Evolutionary conservation across 1,139 yeast species (phyloP), one percentile per base, ranked within the genome.

Genomic region (Candida tropicalis): DNA sequence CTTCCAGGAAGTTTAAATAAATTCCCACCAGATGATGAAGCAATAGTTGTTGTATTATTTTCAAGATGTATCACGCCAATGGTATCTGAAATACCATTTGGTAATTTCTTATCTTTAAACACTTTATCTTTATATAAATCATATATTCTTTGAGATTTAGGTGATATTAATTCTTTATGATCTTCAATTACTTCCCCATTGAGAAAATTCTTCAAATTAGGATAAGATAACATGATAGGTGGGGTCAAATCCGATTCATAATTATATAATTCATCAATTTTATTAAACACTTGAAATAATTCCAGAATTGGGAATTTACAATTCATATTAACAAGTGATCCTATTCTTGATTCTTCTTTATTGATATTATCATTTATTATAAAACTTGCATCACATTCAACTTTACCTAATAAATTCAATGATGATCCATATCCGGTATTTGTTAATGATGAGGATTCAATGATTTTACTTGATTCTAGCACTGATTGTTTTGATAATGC

Each of bases 381-480:
- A 31, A 65, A 60, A 46, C 74, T 62, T 1, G 80, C 77, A 56
- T 81, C 87, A 50, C 83, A 77, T 46, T 75, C 79, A 0, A 79
- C 81, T 3, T 58, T 45, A 0, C 84, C 84, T 2, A 56, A 46
- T 9, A 62, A 45, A 47, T 76, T 75, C 42, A 80, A 59, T 13
- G 79, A 75, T 1, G 84, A 74, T 1, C 86, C 86, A 40, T 54
- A 60, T 0, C 86, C 87, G 3, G 84, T 77, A 53, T 81, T 81
- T 11, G 84, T 79, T 42, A 73, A 53, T 7, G 63, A 55, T 2
- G 75, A 66, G 23, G 58, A 58, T 51, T 81, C 87, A 12, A 82
- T 56, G 3, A 66, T 39, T 26, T 56, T 54, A 38, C 69, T 57
- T 17, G 57, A 46, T 4, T 50, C 47, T 1, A 43, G 12, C n/a